These are phyloP conservation scores for Ceratobasidium sp. DNA, from an alignment of 1,284 basidiomycete species.

Conservation along the genomic window DNA sequence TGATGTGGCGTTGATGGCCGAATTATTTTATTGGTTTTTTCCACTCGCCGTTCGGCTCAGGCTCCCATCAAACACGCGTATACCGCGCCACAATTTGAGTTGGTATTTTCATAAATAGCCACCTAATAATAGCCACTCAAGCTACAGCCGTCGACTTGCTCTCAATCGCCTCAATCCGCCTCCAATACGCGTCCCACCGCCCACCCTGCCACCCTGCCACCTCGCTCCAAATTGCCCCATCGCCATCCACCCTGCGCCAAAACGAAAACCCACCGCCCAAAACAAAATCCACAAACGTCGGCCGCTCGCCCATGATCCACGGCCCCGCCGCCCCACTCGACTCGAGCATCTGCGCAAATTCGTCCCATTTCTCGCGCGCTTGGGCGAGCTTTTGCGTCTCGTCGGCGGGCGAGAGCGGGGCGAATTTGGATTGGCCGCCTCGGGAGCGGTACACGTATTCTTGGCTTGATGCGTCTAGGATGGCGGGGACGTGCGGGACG, in stretches of 20 bases:
- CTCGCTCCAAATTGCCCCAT: neutral
- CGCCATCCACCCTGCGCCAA: neutral
- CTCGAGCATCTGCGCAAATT: neutral
- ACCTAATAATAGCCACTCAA: no score
- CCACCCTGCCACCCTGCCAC: constrained; percentile 19
- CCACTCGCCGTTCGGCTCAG: no score
- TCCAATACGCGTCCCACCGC: constrained; percentile 16
- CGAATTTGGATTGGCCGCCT: constrained; percentile 5
- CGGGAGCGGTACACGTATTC: neutral
- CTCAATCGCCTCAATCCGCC: neutral
- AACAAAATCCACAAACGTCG: constrained; percentile 43
- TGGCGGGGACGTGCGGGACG: neutral
- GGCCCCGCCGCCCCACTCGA: neutral
- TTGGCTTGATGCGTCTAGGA: neutral
- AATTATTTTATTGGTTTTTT: no score
- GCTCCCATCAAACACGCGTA: no score
- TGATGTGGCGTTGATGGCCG: no score
- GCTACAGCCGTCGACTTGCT: no score
- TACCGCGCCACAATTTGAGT: no score
- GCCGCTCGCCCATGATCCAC: constrained; percentile 20
- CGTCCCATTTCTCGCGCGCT: neutral
- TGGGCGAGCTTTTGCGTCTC: neutral
- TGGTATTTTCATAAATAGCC: no score
- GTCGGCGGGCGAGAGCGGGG: neutral
- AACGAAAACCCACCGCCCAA: neutral